Conservation (phyloP, 164 flowering plant genomes). For the Macadamia tetraphylla region DNA sequence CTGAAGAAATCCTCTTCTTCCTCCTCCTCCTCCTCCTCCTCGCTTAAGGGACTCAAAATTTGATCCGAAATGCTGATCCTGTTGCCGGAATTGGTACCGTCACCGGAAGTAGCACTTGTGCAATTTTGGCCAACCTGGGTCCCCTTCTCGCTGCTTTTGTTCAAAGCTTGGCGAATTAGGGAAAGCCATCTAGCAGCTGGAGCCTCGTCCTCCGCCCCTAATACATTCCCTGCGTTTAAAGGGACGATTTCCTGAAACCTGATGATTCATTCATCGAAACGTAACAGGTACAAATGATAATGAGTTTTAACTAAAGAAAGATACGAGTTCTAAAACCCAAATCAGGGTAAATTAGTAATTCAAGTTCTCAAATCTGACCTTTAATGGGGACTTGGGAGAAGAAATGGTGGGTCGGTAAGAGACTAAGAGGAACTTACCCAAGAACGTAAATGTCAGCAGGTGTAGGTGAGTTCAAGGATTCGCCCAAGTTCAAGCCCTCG, state of each 20-base stretch:
- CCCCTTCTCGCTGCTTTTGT: slow-evolving; percentile 17
- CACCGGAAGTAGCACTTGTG: slow-evolving; percentile 13
- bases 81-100: background rate
- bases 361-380: too few species aligned
- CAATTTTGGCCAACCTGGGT: slow-evolving; percentile 12
- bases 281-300: too few species aligned
- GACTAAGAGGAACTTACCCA: slow-evolving; percentile 38
- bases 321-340: too few species aligned
- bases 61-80: slow-evolving; percentile 51
- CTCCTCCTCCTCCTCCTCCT: slow-evolving; percentile 32
- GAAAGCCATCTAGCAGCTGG: slow-evolving; percentile 81
- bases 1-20: slow-evolving; percentile 18
- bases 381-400: too few species aligned
- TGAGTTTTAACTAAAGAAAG: too few species aligned
- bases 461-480: slow-evolving; percentile 50
- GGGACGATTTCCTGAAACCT: slow-evolving; percentile 95
- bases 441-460: slow-evolving; percentile 76
- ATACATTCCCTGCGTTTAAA: slow-evolving; percentile 79
- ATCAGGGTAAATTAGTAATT: too few species aligned
- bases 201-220: slow-evolving; percentile 69
- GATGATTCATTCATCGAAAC: slow-evolving; percentile 1
- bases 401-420: background rate
- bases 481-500: slow-evolving; percentile 44
- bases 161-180: slow-evolving; percentile 57
- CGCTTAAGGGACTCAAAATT: slow-evolving; percentile 20